Base-by-base conservation (phyloP, 768 basidiomycete species). In the Panellus pusillus region DNA sequence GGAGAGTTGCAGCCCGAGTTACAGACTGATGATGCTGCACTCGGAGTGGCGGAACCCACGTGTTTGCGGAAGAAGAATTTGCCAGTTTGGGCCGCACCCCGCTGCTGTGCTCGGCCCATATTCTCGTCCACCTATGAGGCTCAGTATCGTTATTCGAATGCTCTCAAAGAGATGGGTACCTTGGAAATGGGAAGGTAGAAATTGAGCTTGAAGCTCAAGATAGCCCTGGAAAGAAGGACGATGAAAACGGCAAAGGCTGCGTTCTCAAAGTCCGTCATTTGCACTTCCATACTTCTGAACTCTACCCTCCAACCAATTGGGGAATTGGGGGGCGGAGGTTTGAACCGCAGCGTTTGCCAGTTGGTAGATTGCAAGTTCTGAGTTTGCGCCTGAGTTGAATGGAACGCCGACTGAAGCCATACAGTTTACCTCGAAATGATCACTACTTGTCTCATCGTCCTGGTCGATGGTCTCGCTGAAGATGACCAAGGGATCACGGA, bases 341-440 rank as follows among this genome's bases (percentile, higher is more conserved):
- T 99, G 81, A 99, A 99, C 44, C 97, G 84, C 29, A 99, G 77
- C 0, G 97, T 98, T 73, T 99, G 97, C 97, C 97, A 99, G 65
- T 99, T 99, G 4, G 97, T 99, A 2, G 97, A 98, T 81, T 99
- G 97, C 20, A 99, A 87, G 65, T 98, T 98, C 90, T 96, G 68
- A 6, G 24, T 24, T 27, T 55, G 47, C 17, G 39, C 36, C 4
- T 45, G 24, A 37, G 55, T n/a, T 28, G 11, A 31, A 17, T 39
- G n/a, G 18, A 13, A 2, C 52, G 8, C 48, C 29, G 4, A 37
- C 28, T 24, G 24, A 32, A 17, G 39, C 39, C 6, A 11, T 37
- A 17, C 17, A 4, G 61, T 71, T 20, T 60, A 92, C 93, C 80
- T 99, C 97, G 58, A 98, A 98, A 68, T 99, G 97, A 67, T 98